Evolutionary conservation across 2,329 filamentous ascomycete species (phyloP).

Genomic region (Trichoderma koningiopsis): DNA sequence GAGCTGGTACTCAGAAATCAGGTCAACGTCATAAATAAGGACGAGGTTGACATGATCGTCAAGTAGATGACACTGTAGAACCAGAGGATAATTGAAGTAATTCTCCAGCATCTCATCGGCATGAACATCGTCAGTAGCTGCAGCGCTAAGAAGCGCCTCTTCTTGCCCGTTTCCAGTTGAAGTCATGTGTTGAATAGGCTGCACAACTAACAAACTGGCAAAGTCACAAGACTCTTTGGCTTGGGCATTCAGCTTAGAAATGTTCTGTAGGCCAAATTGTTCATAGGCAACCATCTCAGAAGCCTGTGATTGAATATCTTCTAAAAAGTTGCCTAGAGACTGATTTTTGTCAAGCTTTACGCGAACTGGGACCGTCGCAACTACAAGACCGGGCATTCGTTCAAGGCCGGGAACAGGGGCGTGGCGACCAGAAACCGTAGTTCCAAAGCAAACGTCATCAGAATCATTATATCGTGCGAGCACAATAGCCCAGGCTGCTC

Average conservation of each 20-base stretch:
- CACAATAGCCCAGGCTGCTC: slow-evolving; percentile 39
- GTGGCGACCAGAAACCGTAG: slow-evolving; percentile 30
- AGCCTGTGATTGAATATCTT: slow-evolving; percentile 26
- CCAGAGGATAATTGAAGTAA: slow-evolving; percentile 25
- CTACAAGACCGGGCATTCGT: slow-evolving; percentile 27
- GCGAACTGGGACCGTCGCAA: slow-evolving; percentile 25
- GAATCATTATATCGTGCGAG: slow-evolving; percentile 41
- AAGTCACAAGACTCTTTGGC: slow-evolving; percentile 30
- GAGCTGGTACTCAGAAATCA: slow-evolving; percentile 18
- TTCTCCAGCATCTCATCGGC: slow-evolving; percentile 17
- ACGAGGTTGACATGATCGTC: slow-evolving; percentile 7
- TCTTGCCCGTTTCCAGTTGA: slow-evolving; percentile 4
- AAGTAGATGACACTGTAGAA: slow-evolving; percentile 17
- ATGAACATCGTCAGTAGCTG: not conserved
- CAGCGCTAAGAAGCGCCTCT: slow-evolving; percentile 8
- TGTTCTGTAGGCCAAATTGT: slow-evolving; percentile 32
- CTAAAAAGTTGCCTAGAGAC: slow-evolving; percentile 18
- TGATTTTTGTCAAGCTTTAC: slow-evolving; percentile 18
- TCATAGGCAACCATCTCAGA: slow-evolving; percentile 29
- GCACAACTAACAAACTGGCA: slow-evolving; percentile 29
- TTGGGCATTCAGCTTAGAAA: slow-evolving; percentile 27
- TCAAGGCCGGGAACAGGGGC: slow-evolving; percentile 29
- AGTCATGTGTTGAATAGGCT: slow-evolving; percentile 24
- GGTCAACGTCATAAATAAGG: slow-evolving; percentile 21
- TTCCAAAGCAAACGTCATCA: slow-evolving; percentile 29